A percentile compares a stretch with the other conserved stretches of the same genome.
phyloP scores from a whole-genome alignment of 2,329 filamentous ascomycete genomes.

The Myotisia sp. region DNA sequence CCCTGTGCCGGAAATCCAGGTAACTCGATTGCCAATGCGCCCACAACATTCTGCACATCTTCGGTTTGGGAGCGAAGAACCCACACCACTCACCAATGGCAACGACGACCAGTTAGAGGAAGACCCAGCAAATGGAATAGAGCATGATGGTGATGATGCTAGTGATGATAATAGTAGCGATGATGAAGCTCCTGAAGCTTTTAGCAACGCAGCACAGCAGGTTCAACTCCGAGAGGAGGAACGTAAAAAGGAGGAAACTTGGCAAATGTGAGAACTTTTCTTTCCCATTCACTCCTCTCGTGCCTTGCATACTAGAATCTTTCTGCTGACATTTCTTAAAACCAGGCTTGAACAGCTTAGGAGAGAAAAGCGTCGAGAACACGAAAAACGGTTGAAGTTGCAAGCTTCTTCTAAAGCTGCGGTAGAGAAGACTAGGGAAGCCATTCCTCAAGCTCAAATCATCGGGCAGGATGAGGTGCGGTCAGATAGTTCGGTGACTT shows the following conservation, averaged over 20 bases:
- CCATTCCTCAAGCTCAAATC: slow-evolving; percentile 3
- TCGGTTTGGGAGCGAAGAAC: slow-evolving; percentile 30
- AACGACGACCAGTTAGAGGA: slow-evolving; percentile 7
- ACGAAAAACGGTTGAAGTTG: slow-evolving; percentile 26
- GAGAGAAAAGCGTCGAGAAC: slow-evolving; percentile 27
- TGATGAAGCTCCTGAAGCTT: slow-evolving; percentile 30
- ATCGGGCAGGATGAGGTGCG: slow-evolving; percentile 21
- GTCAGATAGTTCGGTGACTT: slow-evolving; percentile 29
- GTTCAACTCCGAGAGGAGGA: slow-evolving; percentile 25
- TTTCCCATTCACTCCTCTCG: background rate
- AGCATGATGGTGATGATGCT: no score
- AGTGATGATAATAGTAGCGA: slow-evolving; percentile 23
- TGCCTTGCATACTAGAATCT: no score
- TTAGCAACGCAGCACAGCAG: slow-evolving; percentile 28
- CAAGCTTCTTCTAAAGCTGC: slow-evolving; percentile 22
- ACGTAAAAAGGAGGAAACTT: slow-evolving; percentile 25
- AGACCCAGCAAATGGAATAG: slow-evolving; percentile 15
- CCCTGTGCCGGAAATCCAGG: background rate
- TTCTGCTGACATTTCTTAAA: slow-evolving; percentile 1
- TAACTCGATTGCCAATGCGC: background rate
- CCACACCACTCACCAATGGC: slow-evolving; percentile 11
- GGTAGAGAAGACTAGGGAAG: slow-evolving; percentile 13
- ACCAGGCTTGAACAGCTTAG: slow-evolving; percentile 25
- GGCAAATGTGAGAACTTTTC: slow-evolving; percentile 21
- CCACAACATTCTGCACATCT: slow-evolving; percentile 20